Evolutionary conservation across 768 basidiomycete genomes (phyloP), one percentile per base, ranked within the genome.

Genomic region (Tulasnella sp.): DNA sequence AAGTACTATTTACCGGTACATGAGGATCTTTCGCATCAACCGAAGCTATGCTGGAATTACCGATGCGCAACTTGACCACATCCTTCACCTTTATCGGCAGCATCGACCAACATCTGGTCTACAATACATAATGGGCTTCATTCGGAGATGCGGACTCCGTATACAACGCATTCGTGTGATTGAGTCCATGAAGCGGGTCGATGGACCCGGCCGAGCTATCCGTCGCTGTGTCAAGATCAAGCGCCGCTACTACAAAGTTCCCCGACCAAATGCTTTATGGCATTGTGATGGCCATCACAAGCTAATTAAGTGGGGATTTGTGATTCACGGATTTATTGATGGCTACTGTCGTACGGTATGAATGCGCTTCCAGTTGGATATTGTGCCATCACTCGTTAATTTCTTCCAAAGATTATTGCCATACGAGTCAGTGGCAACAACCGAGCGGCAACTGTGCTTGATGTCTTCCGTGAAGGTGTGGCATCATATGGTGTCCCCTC

Each of bases 371-470:
- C 37, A 37, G 37, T 37, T 37, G 37, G 37, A 37, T 37, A 37
- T 37, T 37, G 37, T 37, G 37, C 37, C 37, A 42, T 42, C 42
- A 42, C 42, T 42, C 42, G 9, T 42, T 42, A 8, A 42, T 42
- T 42, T 42, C 42, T 14, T 42, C 42, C 12, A 14, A 42, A 42
- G 85, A 72, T 85, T 1, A 77, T 82, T 22, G 85, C 79, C 0
- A 18, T 84, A 28, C 4, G 37, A 48, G 85, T 85, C 0, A 85
- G 81, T 34, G 79, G 40, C 7, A 79, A 87, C 74, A 87, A 87
- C 72, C n/a, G 40, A 3, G 82, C 85, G 14, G 14, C 8, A n/a
- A 87, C 82, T 0, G 85, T 87, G 2, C 75, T 85, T 0, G 7
- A 82, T 1, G 72, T 85, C 11, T 87, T 87, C 64, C 40, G 83